A percentile compares a stretch with the other conserved stretches of the same genome.
These are phyloP conservation scores for Sherardia arvensis DNA, from an alignment of 257 asterid genomes.

Conservation along the genomic window DNA sequence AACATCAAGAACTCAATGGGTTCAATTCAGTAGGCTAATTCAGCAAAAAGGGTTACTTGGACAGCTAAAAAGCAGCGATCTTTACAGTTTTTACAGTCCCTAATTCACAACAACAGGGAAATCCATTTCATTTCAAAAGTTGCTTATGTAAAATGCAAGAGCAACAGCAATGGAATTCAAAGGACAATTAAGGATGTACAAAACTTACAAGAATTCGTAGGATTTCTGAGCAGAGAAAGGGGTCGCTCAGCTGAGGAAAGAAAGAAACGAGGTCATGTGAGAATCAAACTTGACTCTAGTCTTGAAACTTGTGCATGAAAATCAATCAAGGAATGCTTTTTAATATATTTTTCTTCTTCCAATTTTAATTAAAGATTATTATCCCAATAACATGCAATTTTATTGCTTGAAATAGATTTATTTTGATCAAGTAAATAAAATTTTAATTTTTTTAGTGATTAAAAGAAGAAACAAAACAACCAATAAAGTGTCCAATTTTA, in stretches of 20 bases:
- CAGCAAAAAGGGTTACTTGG: neutral
- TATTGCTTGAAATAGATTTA: no score
- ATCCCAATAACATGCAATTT: neutral
- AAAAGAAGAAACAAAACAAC: neutral
- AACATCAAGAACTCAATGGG: neutral
- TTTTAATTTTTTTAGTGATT: neutral
- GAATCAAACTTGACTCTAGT: neutral
- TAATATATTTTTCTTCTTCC: neutral
- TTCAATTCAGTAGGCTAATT: neutral
- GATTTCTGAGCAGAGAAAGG: neutral
- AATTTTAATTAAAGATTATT: neutral
- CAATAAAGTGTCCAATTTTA: neutral
- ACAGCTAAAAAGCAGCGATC: neutral
- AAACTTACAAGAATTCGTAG: slow-evolving; percentile 7
- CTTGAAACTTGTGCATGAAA: neutral
- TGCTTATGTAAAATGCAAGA: neutral
- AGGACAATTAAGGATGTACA: neutral
- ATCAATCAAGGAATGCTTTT: neutral
- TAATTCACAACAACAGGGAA: neutral
- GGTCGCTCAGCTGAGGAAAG: neutral
- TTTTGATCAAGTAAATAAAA: no score
- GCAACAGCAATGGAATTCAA: neutral
- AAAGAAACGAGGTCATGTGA: neutral
- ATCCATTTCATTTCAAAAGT: neutral
- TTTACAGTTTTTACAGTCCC: neutral